These are phyloP conservation scores for Elsinoe ampelina DNA, from an alignment of 2,329 filamentous ascomycete species.

Conservation along the genomic window DNA sequence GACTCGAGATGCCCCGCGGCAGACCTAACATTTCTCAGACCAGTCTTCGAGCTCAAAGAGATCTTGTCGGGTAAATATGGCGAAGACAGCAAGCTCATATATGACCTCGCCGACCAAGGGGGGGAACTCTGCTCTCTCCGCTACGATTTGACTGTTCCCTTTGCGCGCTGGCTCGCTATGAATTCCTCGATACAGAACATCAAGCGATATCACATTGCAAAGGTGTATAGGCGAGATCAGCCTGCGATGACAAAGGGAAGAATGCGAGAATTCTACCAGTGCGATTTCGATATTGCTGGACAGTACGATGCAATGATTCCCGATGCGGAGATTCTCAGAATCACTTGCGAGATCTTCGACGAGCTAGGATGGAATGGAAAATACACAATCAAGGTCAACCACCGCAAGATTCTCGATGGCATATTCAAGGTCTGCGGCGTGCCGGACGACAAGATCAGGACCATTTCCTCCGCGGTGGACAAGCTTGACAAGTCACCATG, in stretches of 20 bases:
- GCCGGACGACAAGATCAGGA: slow-evolving; percentile 73
- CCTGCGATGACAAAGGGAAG: slow-evolving; percentile 82
- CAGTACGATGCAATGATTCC: slow-evolving; percentile 83
- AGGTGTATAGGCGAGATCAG: slow-evolving; percentile 76
- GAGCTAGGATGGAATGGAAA: slow-evolving; percentile 62
- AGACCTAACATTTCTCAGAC: slow-evolving; percentile 26
- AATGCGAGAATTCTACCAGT: slow-evolving; percentile 95
- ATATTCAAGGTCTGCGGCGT: slow-evolving; percentile 89
- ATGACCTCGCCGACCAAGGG: slow-evolving; percentile 79
- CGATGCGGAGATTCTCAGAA: slow-evolving; percentile 79
- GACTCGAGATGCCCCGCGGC: not conserved
- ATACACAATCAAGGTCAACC: slow-evolving; percentile 88
- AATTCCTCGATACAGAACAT: slow-evolving; percentile 73
- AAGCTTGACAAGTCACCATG: slow-evolving; percentile 88
- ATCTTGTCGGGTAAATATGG: slow-evolving; percentile 86
- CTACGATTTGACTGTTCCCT: slow-evolving; percentile 82
- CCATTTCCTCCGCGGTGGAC: slow-evolving; percentile 87
- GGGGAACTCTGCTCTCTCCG: slow-evolving; percentile 76
- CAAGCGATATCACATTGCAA: slow-evolving; percentile 92
- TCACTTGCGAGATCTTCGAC: slow-evolving; percentile 78
- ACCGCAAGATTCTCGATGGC: slow-evolving; percentile 87
- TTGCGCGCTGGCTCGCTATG: slow-evolving; percentile 89
- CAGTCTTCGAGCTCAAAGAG: slow-evolving; percentile 77
- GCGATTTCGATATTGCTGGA: slow-evolving; percentile 92
- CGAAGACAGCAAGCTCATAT: slow-evolving; percentile 86